Base-by-base conservation (phyloP, 2,329 filamentous ascomycete genomes). In the Colletotrichum spaethianum region DNA sequence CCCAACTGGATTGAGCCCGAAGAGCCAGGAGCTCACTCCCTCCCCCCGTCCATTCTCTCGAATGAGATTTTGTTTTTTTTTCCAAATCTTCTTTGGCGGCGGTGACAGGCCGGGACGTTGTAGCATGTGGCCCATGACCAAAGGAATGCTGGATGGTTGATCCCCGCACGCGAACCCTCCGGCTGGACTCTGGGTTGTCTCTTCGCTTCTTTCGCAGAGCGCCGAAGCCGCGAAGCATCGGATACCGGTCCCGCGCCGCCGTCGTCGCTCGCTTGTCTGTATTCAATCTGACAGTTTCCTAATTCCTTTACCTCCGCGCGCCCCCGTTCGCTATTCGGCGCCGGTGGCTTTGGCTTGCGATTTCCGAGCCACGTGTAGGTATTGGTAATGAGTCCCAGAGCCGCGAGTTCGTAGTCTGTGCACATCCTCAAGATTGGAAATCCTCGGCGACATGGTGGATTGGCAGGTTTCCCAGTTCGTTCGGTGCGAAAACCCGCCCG, bases 211-310 rank as follows among this genome's bases (percentile, higher is more conserved):
- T n/a, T 6, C 11, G 31, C n/a, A 63, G 33, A 63, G 60, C 3
- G 60, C 60, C 60, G 60, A 63, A 63, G 46, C 44, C 60, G 60
- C 60, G 60, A 63, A 44, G 23, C 31, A 26, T 48, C 46, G 46
- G 60, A 20, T 20, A 26, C 40, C 60, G 23, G 12, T 26, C n/a
- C 53, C 53, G n/a, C n/a, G 31, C 52, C 31, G 44, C 59, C n/a
- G 59, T 16, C 26, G 12, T n/a, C n/a, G n/a, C n/a, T n/a, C 44
- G 5, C n/a, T 18, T 50, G 46, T 11, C 23, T 62, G 33, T 40
- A 12, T 33, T 40, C n/a, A 9, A 7, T 11, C 12, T 11, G 18
- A 55, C 28, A 33, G 50, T 28, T 16, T 55, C 18, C 20, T 3
- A 14, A 14, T 4, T 16, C 18, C 18, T 11, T n/a, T 38, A 20